These are phyloP conservation scores for Saccharomycopsis oosterbeekiorum DNA, from an alignment of 805 yeast species.

Conservation along the genomic window DNA sequence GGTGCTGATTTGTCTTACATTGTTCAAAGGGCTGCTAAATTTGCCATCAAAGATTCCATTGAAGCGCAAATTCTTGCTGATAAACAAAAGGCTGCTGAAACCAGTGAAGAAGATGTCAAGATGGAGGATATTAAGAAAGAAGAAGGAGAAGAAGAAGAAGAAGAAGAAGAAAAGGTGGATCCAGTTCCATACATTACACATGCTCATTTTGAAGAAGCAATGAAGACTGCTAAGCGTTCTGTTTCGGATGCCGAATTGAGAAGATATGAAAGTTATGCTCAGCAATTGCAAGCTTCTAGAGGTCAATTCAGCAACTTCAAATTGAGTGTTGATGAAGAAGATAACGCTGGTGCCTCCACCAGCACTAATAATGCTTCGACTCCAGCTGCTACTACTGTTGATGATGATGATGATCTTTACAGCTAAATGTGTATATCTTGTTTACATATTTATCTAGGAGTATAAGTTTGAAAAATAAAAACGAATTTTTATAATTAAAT, in stretches of 20 bases:
- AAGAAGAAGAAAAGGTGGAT: conserved; percentile 75
- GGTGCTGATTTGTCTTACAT: conserved; percentile 98
- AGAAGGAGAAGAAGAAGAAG: conserved; percentile 28
- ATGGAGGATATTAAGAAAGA: conserved; percentile 29
- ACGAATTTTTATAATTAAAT: background rate
- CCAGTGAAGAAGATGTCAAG: conserved; percentile 43
- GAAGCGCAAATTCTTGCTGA: conserved; percentile 58
- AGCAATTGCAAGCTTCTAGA: conserved; percentile 90
- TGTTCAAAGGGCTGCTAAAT: conserved; percentile 97
- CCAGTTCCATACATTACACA: conserved; percentile 93
- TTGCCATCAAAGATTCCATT: conserved; percentile 95
- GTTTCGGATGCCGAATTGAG: conserved; percentile 96
- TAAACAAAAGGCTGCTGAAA: conserved; percentile 34
- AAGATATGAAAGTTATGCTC: conserved; percentile 97
- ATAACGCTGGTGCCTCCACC: conserved; percentile 33
- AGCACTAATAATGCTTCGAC: conserved; percentile 35
- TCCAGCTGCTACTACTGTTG: conserved; percentile 39
- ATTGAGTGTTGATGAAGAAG: conserved; percentile 53
- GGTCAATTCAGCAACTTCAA: conserved; percentile 89
- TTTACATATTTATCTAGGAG: background rate
- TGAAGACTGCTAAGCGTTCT: conserved; percentile 98
- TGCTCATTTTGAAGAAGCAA: conserved; percentile 96
- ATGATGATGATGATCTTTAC: conserved; percentile 37
- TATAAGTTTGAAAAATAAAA: background rate
- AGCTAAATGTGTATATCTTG: conserved; percentile 21